These are phyloP conservation scores for Peniophora sp. DNA, from an alignment of 1,284 basidiomycete genomes.

Conservation along the genomic window DNA sequence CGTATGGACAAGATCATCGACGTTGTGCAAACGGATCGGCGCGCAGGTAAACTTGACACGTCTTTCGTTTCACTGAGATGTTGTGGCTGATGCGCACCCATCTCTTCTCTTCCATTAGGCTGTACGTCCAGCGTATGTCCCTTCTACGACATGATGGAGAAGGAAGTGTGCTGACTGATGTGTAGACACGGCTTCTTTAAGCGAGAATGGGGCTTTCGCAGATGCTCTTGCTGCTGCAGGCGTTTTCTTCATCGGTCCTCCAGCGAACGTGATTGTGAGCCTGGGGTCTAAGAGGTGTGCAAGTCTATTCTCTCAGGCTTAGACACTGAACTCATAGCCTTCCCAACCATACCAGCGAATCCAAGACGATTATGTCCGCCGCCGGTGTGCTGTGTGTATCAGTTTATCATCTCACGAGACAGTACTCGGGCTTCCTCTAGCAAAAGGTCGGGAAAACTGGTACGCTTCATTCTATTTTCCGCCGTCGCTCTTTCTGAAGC, in stretches of 20 bases:
- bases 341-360: no score
- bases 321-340: no score
- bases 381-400: conserved; percentile 93
- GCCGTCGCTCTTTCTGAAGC: background rate
- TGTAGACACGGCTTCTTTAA: conserved; percentile 83
- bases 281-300: conserved; percentile 89
- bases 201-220: conserved; percentile 89
- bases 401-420: conserved; percentile 78
- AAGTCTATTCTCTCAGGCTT: no score
- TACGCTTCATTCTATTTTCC: conserved; percentile 16
- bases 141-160: background rate
- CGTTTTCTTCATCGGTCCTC: conserved; percentile 93
- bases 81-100: background rate
- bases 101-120: conserved; percentile 34
- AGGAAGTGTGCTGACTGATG: background rate
- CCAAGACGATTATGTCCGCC: conserved; percentile 89
- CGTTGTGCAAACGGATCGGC: conserved; percentile 68
- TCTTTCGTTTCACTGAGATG: background rate
- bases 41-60: conserved; percentile 55
- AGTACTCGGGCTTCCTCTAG: conserved; percentile 58
- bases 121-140: conserved; percentile 67
- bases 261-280: conserved; percentile 85
- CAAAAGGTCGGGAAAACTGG: conserved; percentile 70
- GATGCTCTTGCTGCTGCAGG: conserved; percentile 80
- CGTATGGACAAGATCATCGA: conserved; percentile 85